Conservation (phyloP, 2,329 filamentous ascomycete genomes). For the Periconia macrospinosa region DNA sequence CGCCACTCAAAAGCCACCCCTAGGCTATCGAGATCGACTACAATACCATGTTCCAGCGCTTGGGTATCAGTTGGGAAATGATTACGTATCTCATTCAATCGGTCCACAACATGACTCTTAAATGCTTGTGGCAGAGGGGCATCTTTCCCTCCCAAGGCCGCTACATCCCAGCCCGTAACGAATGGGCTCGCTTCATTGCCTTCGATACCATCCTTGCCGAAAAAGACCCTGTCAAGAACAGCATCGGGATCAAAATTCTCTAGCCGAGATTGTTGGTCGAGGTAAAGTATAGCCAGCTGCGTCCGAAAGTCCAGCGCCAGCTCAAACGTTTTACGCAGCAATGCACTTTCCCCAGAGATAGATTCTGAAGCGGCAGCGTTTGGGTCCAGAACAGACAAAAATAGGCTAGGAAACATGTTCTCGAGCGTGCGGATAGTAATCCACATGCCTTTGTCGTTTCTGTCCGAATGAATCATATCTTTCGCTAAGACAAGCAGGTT, state of each 20-base stretch:
- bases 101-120: conserved; percentile 38
- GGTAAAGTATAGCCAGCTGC: conserved; percentile 53
- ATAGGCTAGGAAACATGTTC: conserved; percentile 36
- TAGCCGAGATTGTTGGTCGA: conserved; percentile 38
- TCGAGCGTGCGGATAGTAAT: conserved; percentile 38
- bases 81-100: conserved; percentile 42
- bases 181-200: conserved; percentile 6
- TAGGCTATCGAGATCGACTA: conserved; percentile 49
- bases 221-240: conserved; percentile 48
- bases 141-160: conserved; percentile 43
- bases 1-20: conserved; percentile 54
- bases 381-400: conserved; percentile 29
- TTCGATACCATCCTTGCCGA: no score
- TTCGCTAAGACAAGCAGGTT: conserved; percentile 49
- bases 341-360: conserved; percentile 41
- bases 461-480: conserved; percentile 36
- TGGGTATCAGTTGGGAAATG: conserved; percentile 38
- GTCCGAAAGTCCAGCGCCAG: conserved; percentile 58
- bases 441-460: conserved; percentile 29
- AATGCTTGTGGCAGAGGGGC: conserved; percentile 40
- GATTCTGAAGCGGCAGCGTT: conserved; percentile 9
- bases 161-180: conserved; percentile 40
- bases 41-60: conserved; percentile 26
- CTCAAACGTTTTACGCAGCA: conserved; percentile 50
- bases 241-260: conserved; percentile 44